These are phyloP conservation scores for Geum urbanum DNA, from an alignment of 306 rosid species.

Conservation along the genomic window DNA sequence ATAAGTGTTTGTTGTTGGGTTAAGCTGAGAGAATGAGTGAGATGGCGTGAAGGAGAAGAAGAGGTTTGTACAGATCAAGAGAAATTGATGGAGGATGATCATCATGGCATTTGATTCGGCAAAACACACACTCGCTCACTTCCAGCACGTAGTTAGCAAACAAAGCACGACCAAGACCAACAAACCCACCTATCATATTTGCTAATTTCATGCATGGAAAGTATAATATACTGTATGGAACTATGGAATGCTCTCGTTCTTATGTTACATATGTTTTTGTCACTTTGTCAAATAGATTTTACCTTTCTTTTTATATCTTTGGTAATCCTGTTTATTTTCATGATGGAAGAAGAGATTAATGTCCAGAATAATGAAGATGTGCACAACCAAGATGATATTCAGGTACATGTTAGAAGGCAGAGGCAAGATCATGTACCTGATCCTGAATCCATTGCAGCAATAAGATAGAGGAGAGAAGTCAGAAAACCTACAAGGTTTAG, in stretches of 20 bases:
- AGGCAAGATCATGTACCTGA: too few species aligned
- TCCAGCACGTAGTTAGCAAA: neutral
- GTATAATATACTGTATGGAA: neutral
- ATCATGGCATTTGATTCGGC: conserved; percentile 7
- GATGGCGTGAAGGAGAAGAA: conserved; percentile 50
- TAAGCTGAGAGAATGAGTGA: conserved; percentile 24
- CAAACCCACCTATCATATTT: neutral
- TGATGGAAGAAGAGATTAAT: too few species aligned
- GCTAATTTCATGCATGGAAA: conserved; percentile 13
- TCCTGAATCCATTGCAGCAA: too few species aligned
- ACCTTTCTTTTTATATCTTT: neutral
- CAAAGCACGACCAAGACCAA: neutral
- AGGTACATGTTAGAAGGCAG: too few species aligned
- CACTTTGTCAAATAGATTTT: too few species aligned
- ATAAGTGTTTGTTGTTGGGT: conserved; percentile 10
- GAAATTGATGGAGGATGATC: conserved; percentile 1
- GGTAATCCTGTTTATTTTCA: too few species aligned
- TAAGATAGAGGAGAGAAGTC: too few species aligned
- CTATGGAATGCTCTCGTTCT: neutral
- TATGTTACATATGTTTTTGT: neutral
- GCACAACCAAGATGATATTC: too few species aligned
- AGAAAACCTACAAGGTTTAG: too few species aligned
- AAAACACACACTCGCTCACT: neutral
- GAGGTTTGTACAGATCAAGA: neutral
- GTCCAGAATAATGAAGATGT: too few species aligned